These are phyloP conservation scores for Mycosarcoma maydis DNA, from an alignment of 1,284 basidiomycete genomes.

Conservation along the genomic window DNA sequence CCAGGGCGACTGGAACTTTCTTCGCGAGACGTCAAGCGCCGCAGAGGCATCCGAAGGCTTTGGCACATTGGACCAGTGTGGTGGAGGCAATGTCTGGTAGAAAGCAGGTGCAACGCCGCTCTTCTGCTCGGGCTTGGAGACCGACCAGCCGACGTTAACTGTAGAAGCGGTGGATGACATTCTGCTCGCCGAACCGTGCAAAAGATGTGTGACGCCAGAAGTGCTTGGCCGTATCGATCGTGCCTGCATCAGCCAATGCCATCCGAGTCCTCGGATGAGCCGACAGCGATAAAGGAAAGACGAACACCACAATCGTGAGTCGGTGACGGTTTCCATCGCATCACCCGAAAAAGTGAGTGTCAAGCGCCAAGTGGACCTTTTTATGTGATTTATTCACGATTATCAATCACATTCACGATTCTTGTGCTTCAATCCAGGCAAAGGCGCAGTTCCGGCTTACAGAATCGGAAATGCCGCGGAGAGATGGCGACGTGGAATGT, in stretches of 20 bases:
- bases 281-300: slow-evolving; percentile 1
- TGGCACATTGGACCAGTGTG: slow-evolving; percentile 40
- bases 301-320: not conserved
- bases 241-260: slow-evolving; percentile 20
- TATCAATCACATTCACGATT: not conserved
- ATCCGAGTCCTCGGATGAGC: not conserved
- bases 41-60: slow-evolving; percentile 7
- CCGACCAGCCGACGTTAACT: slow-evolving; percentile 11
- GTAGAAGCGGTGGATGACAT: slow-evolving; percentile 28
- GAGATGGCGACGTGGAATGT: slow-evolving; percentile 2
- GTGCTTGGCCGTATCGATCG: slow-evolving; percentile 1
- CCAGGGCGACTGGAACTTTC: slow-evolving; percentile 53
- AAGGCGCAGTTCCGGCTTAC: no score
- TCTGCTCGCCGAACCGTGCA: slow-evolving; percentile 9
- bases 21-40: slow-evolving; percentile 7
- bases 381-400: not conserved
- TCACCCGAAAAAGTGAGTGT: no score
- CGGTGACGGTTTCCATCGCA: no score
- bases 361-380: not conserved
- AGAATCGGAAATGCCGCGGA: slow-evolving; percentile 25
- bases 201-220: slow-evolving; percentile 4
- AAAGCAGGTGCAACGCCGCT: slow-evolving; percentile 31
- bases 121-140: slow-evolving; percentile 18
- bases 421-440: no score
- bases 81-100: slow-evolving; percentile 45